Evolutionary conservation across 78 protist species (phyloP).

Genomic region (Capsaspora owczarzaki): DNA sequence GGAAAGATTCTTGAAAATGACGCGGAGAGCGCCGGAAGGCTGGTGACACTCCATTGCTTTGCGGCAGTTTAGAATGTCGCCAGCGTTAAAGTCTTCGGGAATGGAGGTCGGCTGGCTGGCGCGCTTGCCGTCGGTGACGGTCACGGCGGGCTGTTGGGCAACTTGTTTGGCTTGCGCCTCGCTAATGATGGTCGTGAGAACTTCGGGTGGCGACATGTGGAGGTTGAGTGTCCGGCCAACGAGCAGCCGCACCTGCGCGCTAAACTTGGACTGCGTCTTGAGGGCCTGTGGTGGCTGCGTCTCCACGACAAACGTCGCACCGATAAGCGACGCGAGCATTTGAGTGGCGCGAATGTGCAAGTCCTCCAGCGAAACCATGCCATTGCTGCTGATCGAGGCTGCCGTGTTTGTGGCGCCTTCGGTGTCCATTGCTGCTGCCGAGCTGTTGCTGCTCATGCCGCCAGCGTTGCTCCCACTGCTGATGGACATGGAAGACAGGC

Average conservation of each 20-base stretch:
- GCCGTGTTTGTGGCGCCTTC: too few species aligned
- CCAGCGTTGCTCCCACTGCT: too few species aligned
- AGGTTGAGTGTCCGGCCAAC: background rate
- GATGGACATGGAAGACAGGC: too few species aligned
- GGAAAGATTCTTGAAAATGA: background rate
- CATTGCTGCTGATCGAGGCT: too few species aligned
- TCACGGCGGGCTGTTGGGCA: too few species aligned
- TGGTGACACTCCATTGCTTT: background rate
- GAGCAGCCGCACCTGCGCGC: background rate
- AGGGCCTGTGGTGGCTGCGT: slow-evolving; percentile 11
- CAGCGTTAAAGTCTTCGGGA: background rate
- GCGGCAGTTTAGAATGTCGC: background rate
- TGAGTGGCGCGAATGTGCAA: background rate
- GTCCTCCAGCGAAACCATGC: too few species aligned
- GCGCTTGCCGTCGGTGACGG: background rate
- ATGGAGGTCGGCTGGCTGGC: background rate
- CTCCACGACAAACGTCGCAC: background rate
- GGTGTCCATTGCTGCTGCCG: too few species aligned
- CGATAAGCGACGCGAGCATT: background rate
- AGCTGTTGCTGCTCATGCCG: too few species aligned
- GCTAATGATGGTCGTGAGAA: background rate
- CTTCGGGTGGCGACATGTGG: background rate
- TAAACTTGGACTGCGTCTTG: slow-evolving; percentile 3
- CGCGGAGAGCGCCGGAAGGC: background rate
- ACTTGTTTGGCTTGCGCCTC: too few species aligned